Conservation (phyloP, 495 filamentous ascomycete species). For the Aspergillus bridgeri region DNA sequence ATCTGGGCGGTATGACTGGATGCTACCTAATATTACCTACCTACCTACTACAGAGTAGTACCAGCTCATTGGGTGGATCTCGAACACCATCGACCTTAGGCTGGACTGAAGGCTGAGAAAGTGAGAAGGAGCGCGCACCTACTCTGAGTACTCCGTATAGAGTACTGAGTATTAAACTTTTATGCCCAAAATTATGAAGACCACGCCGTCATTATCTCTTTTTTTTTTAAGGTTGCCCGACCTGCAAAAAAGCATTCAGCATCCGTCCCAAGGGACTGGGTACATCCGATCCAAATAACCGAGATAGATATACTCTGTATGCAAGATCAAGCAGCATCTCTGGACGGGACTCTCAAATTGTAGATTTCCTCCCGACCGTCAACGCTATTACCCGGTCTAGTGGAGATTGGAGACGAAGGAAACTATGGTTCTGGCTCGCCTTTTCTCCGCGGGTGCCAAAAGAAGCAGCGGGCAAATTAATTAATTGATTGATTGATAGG, state of each 20-base stretch:
- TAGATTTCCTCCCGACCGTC: background rate
- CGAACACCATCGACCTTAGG: background rate
- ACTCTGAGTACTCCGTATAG: too few species aligned
- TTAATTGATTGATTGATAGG: background rate
- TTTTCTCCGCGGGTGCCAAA: background rate
- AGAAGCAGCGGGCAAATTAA: background rate
- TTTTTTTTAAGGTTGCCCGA: background rate
- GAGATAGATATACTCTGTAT: constrained; percentile 3
- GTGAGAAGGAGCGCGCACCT: too few species aligned
- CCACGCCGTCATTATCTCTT: background rate
- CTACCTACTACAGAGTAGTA: background rate
- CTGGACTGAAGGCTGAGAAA: too few species aligned
- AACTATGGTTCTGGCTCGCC: background rate
- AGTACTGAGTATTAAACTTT: too few species aligned
- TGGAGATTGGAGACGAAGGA: too few species aligned
- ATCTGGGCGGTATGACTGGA: background rate
- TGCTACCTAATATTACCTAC: background rate
- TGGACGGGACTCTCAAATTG: background rate
- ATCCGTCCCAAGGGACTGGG: constrained; percentile 8
- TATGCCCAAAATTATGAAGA: background rate
- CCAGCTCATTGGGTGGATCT: background rate
- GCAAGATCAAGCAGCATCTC: background rate
- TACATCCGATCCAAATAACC: constrained; percentile 12
- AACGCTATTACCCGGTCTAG: too few species aligned
- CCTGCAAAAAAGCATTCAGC: background rate